Conservation (phyloP, 768 basidiomycete species). For the Amylocystis lapponica region DNA sequence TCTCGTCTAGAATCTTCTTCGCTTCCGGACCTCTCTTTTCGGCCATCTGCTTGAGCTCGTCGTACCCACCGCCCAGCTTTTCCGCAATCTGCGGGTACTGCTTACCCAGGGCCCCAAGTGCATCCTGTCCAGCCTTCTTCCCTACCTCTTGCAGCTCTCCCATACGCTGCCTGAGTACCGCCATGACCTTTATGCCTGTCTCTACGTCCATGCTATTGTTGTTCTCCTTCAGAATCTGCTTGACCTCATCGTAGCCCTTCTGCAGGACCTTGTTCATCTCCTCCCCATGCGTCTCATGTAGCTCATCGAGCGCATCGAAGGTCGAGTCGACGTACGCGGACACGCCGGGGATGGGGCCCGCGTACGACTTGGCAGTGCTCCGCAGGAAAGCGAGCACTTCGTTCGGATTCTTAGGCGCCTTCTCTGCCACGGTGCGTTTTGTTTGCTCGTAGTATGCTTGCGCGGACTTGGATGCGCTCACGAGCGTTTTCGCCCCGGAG, state of each 20-base stretch:
- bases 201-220: slow-evolving; percentile 17
- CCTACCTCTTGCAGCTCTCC: slow-evolving; percentile 25
- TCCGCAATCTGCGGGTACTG: slow-evolving; percentile 25
- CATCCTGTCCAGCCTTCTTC: slow-evolving; percentile 24
- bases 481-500: slow-evolving; percentile 32
- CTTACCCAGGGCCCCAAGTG: slow-evolving; percentile 19
- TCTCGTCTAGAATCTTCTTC: slow-evolving; percentile 26
- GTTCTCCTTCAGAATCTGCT: slow-evolving; percentile 17
- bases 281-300: slow-evolving; percentile 32
- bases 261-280: slow-evolving; percentile 34
- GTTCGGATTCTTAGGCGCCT: slow-evolving; percentile 24
- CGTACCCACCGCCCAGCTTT: slow-evolving; percentile 25
- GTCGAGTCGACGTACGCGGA: slow-evolving; percentile 33
- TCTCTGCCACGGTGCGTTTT: slow-evolving; percentile 19
- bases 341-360: slow-evolving; percentile 34
- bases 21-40: slow-evolving; percentile 24
- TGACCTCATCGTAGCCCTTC: slow-evolving; percentile 32
- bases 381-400: slow-evolving; percentile 35
- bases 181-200: slow-evolving; percentile 24
- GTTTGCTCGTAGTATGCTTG: slow-evolving; percentile 20
- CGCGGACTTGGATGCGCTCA: slow-evolving; percentile 29
- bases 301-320: slow-evolving; percentile 37
- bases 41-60: slow-evolving; percentile 22
- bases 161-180: slow-evolving; percentile 19
- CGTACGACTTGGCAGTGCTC: slow-evolving; percentile 35